Conservation (phyloP, 331 rosid species). For the Malus hybrid region DNA sequence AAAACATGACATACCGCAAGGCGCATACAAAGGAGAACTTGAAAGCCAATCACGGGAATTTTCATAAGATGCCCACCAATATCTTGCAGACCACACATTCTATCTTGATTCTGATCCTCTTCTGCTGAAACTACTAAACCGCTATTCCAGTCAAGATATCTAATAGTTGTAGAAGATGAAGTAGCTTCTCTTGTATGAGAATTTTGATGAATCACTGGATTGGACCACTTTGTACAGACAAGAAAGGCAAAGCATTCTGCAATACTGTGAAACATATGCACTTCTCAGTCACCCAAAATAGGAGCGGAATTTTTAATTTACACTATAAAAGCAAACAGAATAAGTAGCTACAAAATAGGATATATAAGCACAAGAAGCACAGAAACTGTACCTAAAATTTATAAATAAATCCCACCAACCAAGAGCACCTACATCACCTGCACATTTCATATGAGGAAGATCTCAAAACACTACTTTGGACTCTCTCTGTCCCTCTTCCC, state of each 20-base stretch:
- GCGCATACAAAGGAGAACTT: slow-evolving; percentile 84
- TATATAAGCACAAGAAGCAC: slow-evolving; percentile 11
- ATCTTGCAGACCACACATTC: slow-evolving; percentile 86
- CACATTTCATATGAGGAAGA: background rate
- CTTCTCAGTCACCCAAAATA: slow-evolving; percentile 17
- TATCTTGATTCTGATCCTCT: slow-evolving; percentile 50
- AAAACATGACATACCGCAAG: slow-evolving; percentile 57
- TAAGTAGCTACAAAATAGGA: background rate
- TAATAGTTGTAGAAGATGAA: slow-evolving; percentile 65
- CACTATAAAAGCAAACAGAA: slow-evolving; percentile 17
- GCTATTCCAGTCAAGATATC: slow-evolving; percentile 87
- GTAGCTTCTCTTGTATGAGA: slow-evolving; percentile 53
- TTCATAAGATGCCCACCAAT: slow-evolving; percentile 94
- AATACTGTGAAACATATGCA: slow-evolving; percentile 42
- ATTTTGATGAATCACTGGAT: slow-evolving; percentile 83
- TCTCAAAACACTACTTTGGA: background rate
- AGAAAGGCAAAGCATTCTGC: slow-evolving; percentile 96
- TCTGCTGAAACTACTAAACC: slow-evolving; percentile 70
- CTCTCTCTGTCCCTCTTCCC: background rate
- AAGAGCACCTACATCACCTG: slow-evolving; percentile 67
- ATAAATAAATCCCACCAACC: slow-evolving; percentile 41
- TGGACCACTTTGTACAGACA: slow-evolving; percentile 99
- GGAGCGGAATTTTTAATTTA: slow-evolving; percentile 5
- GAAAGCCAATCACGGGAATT: slow-evolving; percentile 76
- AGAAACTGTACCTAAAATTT: slow-evolving; percentile 66